Percentiles rank a stretch among this genome's conserved stretches.
Conservation (phyloP, 2,329 filamentous ascomycete genomes). For the Epichloe brachyelytri region DNA sequence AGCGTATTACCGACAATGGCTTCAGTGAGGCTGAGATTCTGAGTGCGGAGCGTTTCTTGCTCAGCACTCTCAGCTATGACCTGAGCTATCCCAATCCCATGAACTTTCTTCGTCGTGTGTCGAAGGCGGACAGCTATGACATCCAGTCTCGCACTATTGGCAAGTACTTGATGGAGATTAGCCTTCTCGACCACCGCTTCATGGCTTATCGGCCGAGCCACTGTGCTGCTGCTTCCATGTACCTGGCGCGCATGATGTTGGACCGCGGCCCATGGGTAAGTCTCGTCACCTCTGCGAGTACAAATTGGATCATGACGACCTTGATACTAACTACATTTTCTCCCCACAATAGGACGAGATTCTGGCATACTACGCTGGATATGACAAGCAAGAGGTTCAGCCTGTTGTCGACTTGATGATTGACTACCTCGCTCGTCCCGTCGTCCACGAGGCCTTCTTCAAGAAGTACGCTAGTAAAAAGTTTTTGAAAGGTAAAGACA, state of each 20-base stretch:
- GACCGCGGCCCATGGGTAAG: constrained; percentile 84
- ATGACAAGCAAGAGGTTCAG: constrained; percentile 83
- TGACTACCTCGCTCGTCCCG: constrained; percentile 83
- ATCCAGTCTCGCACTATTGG: constrained; percentile 93
- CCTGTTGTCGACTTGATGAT: constrained; percentile 91
- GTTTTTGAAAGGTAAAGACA: constrained; percentile 82
- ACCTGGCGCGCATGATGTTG: constrained; percentile 78
- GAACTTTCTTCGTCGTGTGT: constrained; percentile 98
- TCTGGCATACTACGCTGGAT: constrained; percentile 81
- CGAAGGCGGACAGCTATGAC: constrained; percentile 98
- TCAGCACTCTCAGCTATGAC: constrained; percentile 86
- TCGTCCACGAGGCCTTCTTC: constrained; percentile 94
- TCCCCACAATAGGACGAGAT: constrained; percentile 54
- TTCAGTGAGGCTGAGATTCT: constrained; percentile 93
- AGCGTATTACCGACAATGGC: constrained; percentile 90
- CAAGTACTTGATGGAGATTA: constrained; percentile 97
- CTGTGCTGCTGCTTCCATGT: constrained; percentile 88
- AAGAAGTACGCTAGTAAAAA: constrained; percentile 99
- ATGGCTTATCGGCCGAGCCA: constrained; percentile 82
- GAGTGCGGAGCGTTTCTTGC: constrained; percentile 89
- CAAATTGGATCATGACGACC: constrained; percentile 6
- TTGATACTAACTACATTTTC: too few species aligned
- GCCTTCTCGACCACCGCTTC: constrained; percentile 87
- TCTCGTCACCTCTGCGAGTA: constrained; percentile 8
- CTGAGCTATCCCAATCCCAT: constrained; percentile 98